Percentiles rank a stretch among this genome's conserved stretches.
Evolutionary conservation across 345 rosid species (phyloP).

Genomic region (Rhodamnia rubescens): DNA sequence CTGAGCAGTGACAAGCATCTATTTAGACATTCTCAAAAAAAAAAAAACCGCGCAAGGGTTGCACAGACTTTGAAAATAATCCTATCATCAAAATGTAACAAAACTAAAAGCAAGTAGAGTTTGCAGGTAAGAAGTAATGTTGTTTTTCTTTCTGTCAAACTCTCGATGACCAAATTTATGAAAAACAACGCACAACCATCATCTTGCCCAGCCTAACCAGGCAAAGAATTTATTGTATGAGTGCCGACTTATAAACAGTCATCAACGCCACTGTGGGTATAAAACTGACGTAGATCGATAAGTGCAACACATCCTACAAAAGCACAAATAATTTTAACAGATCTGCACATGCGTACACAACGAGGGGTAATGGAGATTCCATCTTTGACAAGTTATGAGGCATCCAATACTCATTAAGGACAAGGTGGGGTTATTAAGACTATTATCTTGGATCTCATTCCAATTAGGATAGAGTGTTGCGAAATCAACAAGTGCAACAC

Average conservation of each 20-base stretch:
- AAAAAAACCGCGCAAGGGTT: background rate
- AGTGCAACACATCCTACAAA: background rate
- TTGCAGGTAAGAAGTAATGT: background rate
- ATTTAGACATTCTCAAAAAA: constrained; percentile 11
- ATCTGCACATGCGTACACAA: background rate
- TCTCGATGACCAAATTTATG: background rate
- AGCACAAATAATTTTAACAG: background rate
- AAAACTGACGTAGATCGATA: background rate
- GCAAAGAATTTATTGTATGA: background rate
- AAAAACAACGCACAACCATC: background rate
- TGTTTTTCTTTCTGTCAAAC: background rate
- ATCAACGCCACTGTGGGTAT: background rate
- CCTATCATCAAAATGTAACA: background rate
- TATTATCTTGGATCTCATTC: background rate
- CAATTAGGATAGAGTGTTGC: background rate
- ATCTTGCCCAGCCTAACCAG: background rate
- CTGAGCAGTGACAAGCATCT: constrained; percentile 1
- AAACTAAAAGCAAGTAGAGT: background rate
- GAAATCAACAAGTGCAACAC: background rate
- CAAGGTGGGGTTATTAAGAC: background rate
- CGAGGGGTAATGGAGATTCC: background rate
- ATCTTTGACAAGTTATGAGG: background rate
- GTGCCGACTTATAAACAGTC: background rate
- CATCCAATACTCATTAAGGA: background rate
- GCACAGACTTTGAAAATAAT: background rate